phyloP scores from a whole-genome alignment of 2,329 filamentous ascomycete species.

The Hypocrella siamensis region DNA sequence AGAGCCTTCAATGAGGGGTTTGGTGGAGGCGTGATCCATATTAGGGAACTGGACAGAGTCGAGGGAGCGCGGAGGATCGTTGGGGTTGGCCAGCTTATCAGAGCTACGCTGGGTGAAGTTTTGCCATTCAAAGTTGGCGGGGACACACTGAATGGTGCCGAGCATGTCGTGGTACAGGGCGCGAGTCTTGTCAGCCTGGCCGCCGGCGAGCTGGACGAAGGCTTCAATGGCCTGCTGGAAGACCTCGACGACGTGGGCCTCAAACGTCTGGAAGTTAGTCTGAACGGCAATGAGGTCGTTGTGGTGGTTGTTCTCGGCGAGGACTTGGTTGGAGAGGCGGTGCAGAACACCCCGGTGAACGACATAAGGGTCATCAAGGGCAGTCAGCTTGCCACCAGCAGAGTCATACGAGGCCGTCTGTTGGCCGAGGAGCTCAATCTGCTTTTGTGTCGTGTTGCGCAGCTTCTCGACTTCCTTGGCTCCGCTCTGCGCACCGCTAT shows the following conservation, averaged over 20 bases:
- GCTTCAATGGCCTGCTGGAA: constrained; percentile 70
- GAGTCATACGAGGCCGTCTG: constrained; percentile 70
- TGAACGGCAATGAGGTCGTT: constrained; percentile 89
- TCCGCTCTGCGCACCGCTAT: constrained; percentile 63
- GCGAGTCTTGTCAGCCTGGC: constrained; percentile 68
- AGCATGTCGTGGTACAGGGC: constrained; percentile 76
- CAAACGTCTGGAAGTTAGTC: constrained; percentile 75
- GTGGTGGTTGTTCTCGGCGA: constrained; percentile 90
- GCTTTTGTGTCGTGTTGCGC: constrained; percentile 75
- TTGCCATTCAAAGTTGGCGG: constrained; percentile 81
- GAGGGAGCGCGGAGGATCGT: constrained; percentile 56
- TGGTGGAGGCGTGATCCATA: constrained; percentile 65
- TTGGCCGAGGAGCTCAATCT: constrained; percentile 85
- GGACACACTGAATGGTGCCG: constrained; percentile 58
- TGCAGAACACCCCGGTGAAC: constrained; percentile 67
- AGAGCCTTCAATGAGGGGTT: constrained; percentile 71
- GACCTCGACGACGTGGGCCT: constrained; percentile 68
- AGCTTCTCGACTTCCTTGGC: constrained; percentile 88
- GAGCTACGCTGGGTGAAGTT: constrained; percentile 61
- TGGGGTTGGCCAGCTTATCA: constrained; percentile 62
- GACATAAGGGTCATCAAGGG: constrained; percentile 75
- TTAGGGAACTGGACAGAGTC: constrained; percentile 73
- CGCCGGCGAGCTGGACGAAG: constrained; percentile 66
- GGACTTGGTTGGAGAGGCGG: constrained; percentile 76
- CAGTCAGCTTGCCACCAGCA: constrained; percentile 51